Evolutionary conservation across 2,329 filamentous ascomycete species (phyloP).

Genomic region (Fusarium mundagurra): DNA sequence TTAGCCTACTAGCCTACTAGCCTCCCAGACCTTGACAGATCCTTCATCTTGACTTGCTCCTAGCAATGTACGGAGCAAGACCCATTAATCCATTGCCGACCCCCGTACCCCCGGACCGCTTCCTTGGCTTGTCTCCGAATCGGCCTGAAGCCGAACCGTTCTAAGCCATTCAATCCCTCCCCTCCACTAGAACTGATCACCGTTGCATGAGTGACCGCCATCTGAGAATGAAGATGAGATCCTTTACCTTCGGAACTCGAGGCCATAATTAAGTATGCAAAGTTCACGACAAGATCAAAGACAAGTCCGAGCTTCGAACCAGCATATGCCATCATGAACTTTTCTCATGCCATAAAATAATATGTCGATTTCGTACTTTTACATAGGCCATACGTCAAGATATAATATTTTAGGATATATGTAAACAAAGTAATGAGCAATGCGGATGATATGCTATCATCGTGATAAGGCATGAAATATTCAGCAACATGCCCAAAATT

Average conservation of each 20-base stretch:
- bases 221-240: conserved; percentile 3
- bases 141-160: conserved; percentile 18
- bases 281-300: not conserved
- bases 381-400: not conserved
- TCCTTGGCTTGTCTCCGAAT: conserved; percentile 26
- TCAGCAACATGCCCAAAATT: not conserved
- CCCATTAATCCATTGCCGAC: conserved; percentile 5
- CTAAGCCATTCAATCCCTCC: conserved; percentile 1
- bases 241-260: not conserved
- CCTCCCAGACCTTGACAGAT: not conserved
- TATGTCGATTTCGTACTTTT: not conserved
- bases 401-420: not conserved
- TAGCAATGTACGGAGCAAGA: not conserved
- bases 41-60: not conserved
- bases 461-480: not conserved
- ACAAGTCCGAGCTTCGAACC: not conserved
- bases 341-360: not conserved
- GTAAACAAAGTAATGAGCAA: conserved; percentile 8
- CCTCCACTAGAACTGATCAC: not conserved
- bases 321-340: not conserved
- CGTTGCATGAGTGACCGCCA: conserved; percentile 32
- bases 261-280: not conserved
- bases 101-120: conserved; percentile 22
- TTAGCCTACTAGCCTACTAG: not conserved
- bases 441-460: not conserved